phyloP scores from a whole-genome alignment of 306 rosid genomes.

The Glycyrrhiza uralensis region DNA sequence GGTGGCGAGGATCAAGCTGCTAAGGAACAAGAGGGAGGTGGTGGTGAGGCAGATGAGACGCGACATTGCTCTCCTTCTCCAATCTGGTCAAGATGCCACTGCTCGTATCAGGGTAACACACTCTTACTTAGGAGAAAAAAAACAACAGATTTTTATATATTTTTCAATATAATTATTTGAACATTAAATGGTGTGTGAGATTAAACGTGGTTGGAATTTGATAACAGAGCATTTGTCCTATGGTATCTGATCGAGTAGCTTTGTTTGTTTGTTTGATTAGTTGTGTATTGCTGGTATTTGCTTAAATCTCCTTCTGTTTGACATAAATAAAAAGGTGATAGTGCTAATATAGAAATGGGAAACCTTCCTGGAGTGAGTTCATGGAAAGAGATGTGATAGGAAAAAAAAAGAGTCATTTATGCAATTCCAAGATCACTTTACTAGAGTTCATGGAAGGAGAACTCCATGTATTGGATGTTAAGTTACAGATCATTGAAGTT shows the following conservation, averaged over 20 bases:
- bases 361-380: too few species aligned
- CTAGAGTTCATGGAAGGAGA: neutral
- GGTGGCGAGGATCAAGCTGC: constrained; percentile 93
- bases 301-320: neutral
- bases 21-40: constrained; percentile 86
- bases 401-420: neutral
- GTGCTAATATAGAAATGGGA: too few species aligned
- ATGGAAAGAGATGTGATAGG: too few species aligned
- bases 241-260: neutral
- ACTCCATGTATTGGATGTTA: neutral
- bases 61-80: constrained; percentile 88
- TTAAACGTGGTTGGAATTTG: neutral
- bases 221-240: neutral
- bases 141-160: too few species aligned
- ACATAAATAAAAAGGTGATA: neutral
- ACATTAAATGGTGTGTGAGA: neutral
- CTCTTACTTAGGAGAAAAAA: too few species aligned
- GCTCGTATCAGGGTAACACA: constrained; percentile 79
- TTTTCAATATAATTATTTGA: too few species aligned
- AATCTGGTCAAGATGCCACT: constrained; percentile 95
- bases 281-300: neutral
- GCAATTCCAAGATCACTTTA: neutral
- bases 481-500: too few species aligned
- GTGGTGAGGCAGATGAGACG: constrained; percentile 98
- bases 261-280: neutral